These are phyloP conservation scores for Marasmius sp. DNA, from an alignment of 1,284 basidiomycete genomes.

Conservation along the genomic window DNA sequence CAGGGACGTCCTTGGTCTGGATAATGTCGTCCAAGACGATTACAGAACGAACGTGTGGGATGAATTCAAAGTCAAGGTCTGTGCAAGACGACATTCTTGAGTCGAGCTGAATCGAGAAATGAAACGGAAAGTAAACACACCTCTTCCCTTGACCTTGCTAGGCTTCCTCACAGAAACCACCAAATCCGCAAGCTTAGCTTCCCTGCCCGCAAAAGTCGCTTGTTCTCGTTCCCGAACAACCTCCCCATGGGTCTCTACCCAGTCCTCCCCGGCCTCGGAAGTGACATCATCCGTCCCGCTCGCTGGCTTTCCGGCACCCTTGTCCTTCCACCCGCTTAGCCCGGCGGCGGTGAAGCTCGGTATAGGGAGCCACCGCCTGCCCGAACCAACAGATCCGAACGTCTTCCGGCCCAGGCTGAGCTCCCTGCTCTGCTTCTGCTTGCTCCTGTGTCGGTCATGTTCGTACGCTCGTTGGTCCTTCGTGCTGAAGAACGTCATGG, in stretches of 20 bases:
- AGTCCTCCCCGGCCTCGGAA: background rate
- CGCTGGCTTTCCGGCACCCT: background rate
- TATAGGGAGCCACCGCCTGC: constrained; percentile 8
- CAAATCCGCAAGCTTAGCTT: constrained; percentile 47
- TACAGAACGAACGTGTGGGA: constrained; percentile 50
- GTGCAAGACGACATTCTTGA: background rate
- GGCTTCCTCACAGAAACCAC: constrained; percentile 36
- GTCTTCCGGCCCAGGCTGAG: constrained; percentile 37
- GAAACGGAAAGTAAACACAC: constrained; percentile 13
- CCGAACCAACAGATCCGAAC: constrained; percentile 19
- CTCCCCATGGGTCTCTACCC: background rate
- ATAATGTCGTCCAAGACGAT: constrained; percentile 50
- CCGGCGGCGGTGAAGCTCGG: background rate
- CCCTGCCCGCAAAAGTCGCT: constrained; percentile 18
- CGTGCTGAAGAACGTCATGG: constrained; percentile 13
- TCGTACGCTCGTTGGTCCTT: constrained; percentile 48
- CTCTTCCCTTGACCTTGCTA: constrained; percentile 36
- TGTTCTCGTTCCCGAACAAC: constrained; percentile 9
- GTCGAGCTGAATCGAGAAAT: background rate
- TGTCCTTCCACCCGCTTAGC: background rate
- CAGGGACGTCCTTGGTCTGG: constrained; percentile 25
- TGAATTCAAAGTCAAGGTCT: constrained; percentile 53
- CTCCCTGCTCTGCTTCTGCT: constrained; percentile 43
- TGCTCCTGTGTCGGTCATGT: constrained; percentile 43
- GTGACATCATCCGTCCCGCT: background rate